Evolutionary conservation across 768 basidiomycete species (phyloP).

Genomic region (Tylopilus felleus): DNA sequence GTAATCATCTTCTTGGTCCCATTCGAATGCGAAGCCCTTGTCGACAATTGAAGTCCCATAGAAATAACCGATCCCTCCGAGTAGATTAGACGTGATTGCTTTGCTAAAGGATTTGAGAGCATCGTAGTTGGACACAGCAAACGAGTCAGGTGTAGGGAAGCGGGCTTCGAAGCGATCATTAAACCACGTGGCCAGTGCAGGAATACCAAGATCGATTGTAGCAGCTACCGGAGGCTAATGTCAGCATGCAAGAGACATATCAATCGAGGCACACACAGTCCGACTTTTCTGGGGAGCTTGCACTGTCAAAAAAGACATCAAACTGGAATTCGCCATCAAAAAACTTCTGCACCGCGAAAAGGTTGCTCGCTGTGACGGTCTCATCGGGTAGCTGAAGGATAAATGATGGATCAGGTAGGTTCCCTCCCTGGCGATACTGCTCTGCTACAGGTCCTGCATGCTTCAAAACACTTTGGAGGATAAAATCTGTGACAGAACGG

Average conservation of each 20-base stretch:
- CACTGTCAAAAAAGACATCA: slow-evolving; percentile 85
- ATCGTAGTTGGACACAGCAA: slow-evolving; percentile 43
- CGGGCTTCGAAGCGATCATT: slow-evolving; percentile 60
- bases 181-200: slow-evolving; percentile 59
- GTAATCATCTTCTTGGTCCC: slow-evolving; percentile 70
- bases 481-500: slow-evolving; percentile 44
- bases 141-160: slow-evolving; percentile 67
- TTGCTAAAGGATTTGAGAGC: slow-evolving; percentile 73
- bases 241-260: slow-evolving; percentile 2
- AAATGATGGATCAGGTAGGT: slow-evolving; percentile 76
- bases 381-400: slow-evolving; percentile 76
- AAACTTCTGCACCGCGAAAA: slow-evolving; percentile 83
- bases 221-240: slow-evolving; percentile 40
- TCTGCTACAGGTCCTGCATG: slow-evolving; percentile 52
- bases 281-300: slow-evolving; percentile 59
- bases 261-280: slow-evolving; percentile 46
- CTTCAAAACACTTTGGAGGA: slow-evolving; percentile 58
- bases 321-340: slow-evolving; percentile 86
- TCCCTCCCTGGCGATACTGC: slow-evolving; percentile 46
- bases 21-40: slow-evolving; percentile 80
- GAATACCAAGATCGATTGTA: slow-evolving; percentile 65
- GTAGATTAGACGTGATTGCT: slow-evolving; percentile 83
- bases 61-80: slow-evolving; percentile 95
- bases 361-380: slow-evolving; percentile 65
- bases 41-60: slow-evolving; percentile 89